Evolutionary conservation across 1,284 basidiomycete species (phyloP), one percentile per base, ranked within the genome.

Genomic region (Cronartium quercuum): DNA sequence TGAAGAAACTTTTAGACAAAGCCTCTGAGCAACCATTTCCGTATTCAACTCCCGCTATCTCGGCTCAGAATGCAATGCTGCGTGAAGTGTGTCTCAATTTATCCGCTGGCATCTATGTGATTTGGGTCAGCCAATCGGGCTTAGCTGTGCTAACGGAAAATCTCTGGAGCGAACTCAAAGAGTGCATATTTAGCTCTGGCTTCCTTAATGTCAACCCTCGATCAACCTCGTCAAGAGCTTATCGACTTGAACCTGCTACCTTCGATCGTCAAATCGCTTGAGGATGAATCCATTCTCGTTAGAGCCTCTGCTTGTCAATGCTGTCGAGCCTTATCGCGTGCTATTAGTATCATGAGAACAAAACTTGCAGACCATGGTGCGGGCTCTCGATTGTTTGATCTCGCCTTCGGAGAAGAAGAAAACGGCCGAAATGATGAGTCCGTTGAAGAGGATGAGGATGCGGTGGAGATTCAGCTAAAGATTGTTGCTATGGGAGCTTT

Each of bases 301-400:
- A 87, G 92, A 6, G 91, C 90, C 62, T 90, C 90, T 0, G 90
- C 91, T 0, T 92, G 91, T 80, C 92, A 94, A 79, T 90, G 90
- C 77, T 86, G 91, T 1, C 85, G 92, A n/a, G 89, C 90, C 0
- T 83, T 95, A 42, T 88, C 88, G 61, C 86, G 93, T 24, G 88
- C 88, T 0, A 88, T 92, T 0, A 86, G 88, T 0, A 88, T 92
- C 1, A 83, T 94, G 57, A 84, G 91, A 34, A 94, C 92, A 42
- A 91, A 87, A 74, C 85, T 95, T 9, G 86, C 92, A 9, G 93
- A 95, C 79, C 88, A 87, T 35, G 91, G 90, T 0, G 83, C 93
- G 6, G 91, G 90, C 0, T 83, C 88, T 79, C 85, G 86, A 21
- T 84, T 94, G 3, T 87, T 91, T 75, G 83, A 85, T 55, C 81